Conservation (phyloP, 768 basidiomycete species). For the Lactarius hatsudake region DNA sequence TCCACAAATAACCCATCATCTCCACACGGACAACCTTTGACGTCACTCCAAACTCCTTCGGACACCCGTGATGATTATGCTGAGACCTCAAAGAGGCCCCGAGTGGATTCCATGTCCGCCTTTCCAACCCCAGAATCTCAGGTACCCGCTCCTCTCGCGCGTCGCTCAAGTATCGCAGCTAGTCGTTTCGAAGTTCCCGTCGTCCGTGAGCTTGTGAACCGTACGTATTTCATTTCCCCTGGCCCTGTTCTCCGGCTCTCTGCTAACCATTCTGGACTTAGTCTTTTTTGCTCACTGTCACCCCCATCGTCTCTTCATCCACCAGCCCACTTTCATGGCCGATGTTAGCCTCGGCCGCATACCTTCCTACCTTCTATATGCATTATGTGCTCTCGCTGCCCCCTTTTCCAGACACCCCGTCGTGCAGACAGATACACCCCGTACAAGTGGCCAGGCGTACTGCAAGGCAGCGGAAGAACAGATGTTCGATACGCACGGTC, state of each 20-base stretch:
- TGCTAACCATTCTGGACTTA: constrained; percentile 32
- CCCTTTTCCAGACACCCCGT: constrained; percentile 68
- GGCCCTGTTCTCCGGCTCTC: background rate
- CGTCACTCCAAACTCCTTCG: constrained; percentile 29
- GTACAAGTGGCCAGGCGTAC: constrained; percentile 38
- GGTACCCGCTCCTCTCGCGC: background rate
- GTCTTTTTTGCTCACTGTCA: constrained; percentile 84
- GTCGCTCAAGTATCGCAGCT: constrained; percentile 11
- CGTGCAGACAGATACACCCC: constrained; percentile 49
- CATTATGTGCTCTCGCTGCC: constrained; percentile 76
- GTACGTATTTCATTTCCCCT: constrained; percentile 11
- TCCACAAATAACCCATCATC: constrained; percentile 8
- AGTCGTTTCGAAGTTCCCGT: constrained; percentile 26
- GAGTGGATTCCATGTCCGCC: constrained; percentile 12
- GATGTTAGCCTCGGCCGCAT: constrained; percentile 64
- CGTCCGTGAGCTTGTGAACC: constrained; percentile 27
- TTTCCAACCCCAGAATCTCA: constrained; percentile 10
- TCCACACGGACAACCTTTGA: constrained; percentile 7
- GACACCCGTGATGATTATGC: constrained; percentile 30
- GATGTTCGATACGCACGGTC: constrained; percentile 71
- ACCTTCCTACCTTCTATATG: constrained; percentile 67
- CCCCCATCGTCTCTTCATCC: constrained; percentile 71
- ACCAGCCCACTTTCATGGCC: constrained; percentile 73
- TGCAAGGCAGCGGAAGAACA: constrained; percentile 59
- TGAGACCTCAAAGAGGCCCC: constrained; percentile 13